A percentile compares a stretch with the other conserved stretches of the same genome.
phyloP scores from a whole-genome alignment of 192 early-diverging fungal species.

The Gonapodya prolifera region DNA sequence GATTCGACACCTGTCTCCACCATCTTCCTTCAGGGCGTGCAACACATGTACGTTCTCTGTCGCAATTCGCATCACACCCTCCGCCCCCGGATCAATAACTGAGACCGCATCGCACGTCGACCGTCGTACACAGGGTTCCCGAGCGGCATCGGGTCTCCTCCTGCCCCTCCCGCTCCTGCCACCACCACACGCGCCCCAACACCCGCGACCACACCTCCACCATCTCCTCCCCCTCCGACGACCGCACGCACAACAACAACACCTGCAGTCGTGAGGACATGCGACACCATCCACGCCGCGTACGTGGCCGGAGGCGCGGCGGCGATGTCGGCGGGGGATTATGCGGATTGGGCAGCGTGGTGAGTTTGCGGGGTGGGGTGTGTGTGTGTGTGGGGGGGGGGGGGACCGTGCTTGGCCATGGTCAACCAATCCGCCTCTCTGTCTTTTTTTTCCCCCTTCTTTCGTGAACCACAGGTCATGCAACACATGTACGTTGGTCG shows the following conservation, averaged over 20 bases:
- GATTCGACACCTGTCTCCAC: background rate
- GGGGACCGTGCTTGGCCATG: background rate
- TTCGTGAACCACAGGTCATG: background rate
- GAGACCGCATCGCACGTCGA: background rate
- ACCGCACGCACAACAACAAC: background rate
- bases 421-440: background rate
- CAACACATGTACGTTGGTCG: background rate
- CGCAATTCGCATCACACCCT: background rate
- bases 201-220: background rate
- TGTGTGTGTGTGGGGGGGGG: background rate
- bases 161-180: background rate
- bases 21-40: background rate
- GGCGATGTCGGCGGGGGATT: background rate
- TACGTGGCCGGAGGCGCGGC: background rate
- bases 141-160: background rate
- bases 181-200: background rate
- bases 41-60: background rate
- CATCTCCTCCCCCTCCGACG: background rate
- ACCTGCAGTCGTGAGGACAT: background rate
- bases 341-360: background rate
- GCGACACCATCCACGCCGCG: background rate
- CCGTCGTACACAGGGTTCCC: background rate
- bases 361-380: background rate
- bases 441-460: no score
- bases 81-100: background rate